Conservation (phyloP, 2,329 filamentous ascomycete genomes). For the Ophiostoma australiae region DNA sequence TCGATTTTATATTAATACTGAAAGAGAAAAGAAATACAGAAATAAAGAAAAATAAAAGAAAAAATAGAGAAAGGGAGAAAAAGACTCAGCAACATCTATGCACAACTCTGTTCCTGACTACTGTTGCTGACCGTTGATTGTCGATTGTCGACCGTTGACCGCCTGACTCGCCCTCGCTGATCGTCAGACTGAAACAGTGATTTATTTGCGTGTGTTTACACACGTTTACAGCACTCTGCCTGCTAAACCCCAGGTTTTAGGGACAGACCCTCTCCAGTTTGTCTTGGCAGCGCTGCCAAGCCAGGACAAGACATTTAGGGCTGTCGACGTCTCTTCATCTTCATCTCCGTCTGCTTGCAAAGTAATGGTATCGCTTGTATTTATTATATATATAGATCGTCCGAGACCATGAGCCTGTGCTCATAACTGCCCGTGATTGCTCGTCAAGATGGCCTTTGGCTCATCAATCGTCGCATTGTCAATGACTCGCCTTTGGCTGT, state of each 20-base stretch:
- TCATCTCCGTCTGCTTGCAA: no score
- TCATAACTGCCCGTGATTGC: no score
- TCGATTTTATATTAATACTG: no score
- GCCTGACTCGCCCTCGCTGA: conserved; percentile 1
- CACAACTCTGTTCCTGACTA: neutral
- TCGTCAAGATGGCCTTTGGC: no score
- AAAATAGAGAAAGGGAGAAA: neutral
- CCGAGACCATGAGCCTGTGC: no score
- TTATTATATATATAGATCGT: no score
- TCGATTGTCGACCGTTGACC: neutral
- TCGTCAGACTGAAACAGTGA: neutral
- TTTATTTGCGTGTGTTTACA: neutral
- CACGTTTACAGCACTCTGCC: neutral
- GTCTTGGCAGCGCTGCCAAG: conserved; percentile 18
- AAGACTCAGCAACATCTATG: neutral
- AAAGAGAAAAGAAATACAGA: neutral
- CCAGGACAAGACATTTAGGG: conserved; percentile 15
- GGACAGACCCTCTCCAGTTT: neutral
- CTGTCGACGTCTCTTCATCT: neutral
- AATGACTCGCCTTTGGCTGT: no score
- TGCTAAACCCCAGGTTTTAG: neutral
- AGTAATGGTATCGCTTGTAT: neutral
- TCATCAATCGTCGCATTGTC: no score
- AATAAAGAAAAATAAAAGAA: neutral
- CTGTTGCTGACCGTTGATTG: neutral